Evolutionary conservation across 1,139 yeast species (phyloP), one percentile per base, ranked within the genome.

Genomic region (Suhomyces yuchorum): DNA sequence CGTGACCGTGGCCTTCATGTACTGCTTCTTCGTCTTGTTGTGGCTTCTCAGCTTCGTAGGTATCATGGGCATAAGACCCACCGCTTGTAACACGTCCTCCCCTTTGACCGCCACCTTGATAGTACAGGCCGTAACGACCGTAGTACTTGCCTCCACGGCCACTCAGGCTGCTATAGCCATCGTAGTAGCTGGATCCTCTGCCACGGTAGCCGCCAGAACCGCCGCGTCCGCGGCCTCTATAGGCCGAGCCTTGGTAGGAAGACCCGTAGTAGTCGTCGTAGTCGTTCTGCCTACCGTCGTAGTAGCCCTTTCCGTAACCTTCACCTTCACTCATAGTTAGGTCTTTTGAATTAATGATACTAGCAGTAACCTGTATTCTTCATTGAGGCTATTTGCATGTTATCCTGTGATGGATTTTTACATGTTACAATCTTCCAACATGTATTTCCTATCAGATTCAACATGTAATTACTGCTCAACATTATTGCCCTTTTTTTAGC

Each of bases 211-310:
- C 11, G n/a, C 30, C 17, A 8, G 39, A 37, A n/a, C 44, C 45
- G 12, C 49, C 44, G 6, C 47, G 37, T 8, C 51, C 44, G 8
- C 47, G 45, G 17, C 53, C 46, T 12, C 40, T 34, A 32, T 44
- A 42, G 6, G 37, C 40, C 8, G 45, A 18, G 1, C 51, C 54
- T 8, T 49, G 47, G 41, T 44, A 44, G n/a, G 46, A 43, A 15
- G 44, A 28, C 6, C 44, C 41, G 36, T 49, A 50, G 37, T 50
- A 36, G 41, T 47, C 53, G 44, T 47, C 47, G 40, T 49, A 43
- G 14, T 42, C 43, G 36, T 41, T 33, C 45, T 37, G 45, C 3
- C 47, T 23, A 32, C 40, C 43, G 15, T 48, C 37, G 36, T 47
- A 42, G 30, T 49, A 44, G 19, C 48, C 43, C 30, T 40, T 43